A percentile compares a stretch with the other conserved stretches of the same genome.
phyloP scores from a whole-genome alignment of 768 basidiomycete genomes.

The Mycena galopus region DNA sequence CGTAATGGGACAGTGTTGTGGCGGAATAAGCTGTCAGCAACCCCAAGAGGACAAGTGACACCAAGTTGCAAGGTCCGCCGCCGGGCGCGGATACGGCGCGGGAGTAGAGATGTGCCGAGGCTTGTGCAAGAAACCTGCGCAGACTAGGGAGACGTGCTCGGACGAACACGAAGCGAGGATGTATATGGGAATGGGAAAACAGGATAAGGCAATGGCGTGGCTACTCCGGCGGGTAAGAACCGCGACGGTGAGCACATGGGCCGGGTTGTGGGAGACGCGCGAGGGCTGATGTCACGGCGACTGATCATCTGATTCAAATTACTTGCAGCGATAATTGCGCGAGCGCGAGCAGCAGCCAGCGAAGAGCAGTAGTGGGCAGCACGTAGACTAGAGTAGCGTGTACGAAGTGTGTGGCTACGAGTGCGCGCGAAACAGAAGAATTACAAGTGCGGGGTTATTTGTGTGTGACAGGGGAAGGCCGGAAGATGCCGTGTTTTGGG shows the following conservation, averaged over 20 bases:
- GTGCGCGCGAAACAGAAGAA: no score
- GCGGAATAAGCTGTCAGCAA: no score
- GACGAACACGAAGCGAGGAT: not conserved
- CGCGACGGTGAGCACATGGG: not conserved
- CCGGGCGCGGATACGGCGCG: no score
- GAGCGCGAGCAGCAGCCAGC: not conserved
- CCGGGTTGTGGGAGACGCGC: no score
- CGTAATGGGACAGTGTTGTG: not conserved
- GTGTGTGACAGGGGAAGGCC: not conserved
- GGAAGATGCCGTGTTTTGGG: not conserved
- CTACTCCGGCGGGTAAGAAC: not conserved
- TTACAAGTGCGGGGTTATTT: not conserved
- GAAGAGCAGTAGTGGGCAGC: no score
- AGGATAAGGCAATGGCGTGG: not conserved
- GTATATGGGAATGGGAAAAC: not conserved
- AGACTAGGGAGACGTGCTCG: not conserved
- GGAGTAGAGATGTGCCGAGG: not conserved
- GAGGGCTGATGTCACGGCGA: not conserved
- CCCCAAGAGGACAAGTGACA: not conserved
- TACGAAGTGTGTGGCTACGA: not conserved
- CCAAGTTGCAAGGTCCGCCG: no score
- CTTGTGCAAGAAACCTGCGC: not conserved
- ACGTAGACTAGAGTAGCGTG: no score
- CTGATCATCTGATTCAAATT: not conserved
- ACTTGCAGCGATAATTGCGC: not conserved